Evolutionary conservation across 345 rosid genomes (phyloP), one percentile per base, ranked within the genome.

Genomic region (Balakata baccata): DNA sequence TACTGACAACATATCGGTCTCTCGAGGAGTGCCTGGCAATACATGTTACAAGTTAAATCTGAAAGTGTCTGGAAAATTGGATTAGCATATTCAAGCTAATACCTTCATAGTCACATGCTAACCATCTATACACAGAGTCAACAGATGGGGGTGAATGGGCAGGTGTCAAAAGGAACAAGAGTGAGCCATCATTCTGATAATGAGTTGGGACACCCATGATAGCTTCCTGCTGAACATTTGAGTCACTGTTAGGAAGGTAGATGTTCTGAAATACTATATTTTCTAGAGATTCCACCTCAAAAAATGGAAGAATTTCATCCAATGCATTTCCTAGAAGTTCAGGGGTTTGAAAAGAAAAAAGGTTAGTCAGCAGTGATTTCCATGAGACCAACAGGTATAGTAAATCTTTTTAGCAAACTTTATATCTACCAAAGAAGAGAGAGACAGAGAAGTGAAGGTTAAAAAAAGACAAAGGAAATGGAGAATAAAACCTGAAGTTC

Each of bases 121-220:
- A 77, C 97, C 98, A 92, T 74, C 78, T 77, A 66, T 66, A 62
- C 47, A 92, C 86, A 77, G 79, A 82, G 77, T 87, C 93, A 23
- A 68, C 80, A 67, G 87, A 74, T 71, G 98, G 98, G 23, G 98
- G 98, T 67, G 93, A 84, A 77, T 79, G 74, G 7, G 78, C 86
- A 63, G 93, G 91, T 57, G 91, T 76, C 83, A 94, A 80, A 66
- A 87, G 79, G 87, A 86, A 90, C 80, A 94, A 77, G 62, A 64
- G 68, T 47, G 98, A 92, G 52, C 98, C 92, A 71, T 94, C 93
- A 81, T 86, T 89, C 77, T 84, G 86, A 87, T 84, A 85, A 82
- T 86, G 87, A 74, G 86, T 79, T 54, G 93, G 95, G 49, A 89
- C 83, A 69, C 90, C 92, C 69, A 80, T 64, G 13, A 79, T 43